Evolutionary conservation across 345 rosid species (phyloP), one percentile per base, ranked within the genome.

Genomic region (Laguncularia racemosa): DNA sequence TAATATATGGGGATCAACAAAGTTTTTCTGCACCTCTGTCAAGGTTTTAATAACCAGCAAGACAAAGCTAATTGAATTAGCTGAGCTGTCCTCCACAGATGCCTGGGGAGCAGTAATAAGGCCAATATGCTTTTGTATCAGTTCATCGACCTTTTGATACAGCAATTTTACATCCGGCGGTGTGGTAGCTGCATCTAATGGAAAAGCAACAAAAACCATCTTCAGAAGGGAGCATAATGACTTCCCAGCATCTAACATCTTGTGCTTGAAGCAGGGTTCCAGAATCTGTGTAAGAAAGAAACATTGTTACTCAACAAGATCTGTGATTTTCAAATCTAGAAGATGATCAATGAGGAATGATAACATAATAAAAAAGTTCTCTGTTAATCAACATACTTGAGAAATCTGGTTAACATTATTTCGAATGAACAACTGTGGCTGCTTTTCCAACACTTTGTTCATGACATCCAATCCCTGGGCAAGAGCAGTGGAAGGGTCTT

Each of bases 391-490:
- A 58, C 72, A 61, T 76, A 93, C 99, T 79, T 87, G 99, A 55
- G 91, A 84, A 60, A 93, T 93, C 79, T 87, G 99, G 73, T 70
- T 79, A 73, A 89, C 81, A 68, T 89, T 93, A 76, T 93, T 93
- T 71, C 83, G 81, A 63, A 89, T 82, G 76, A 93, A 93, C 60
- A 93, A 74, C 70, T 85, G 96, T 48, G 97, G 96, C 70, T 93
- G 99, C 75, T 89, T 89, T 76, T 93, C 97, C 67, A 93, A 80
- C 70, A 93, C 89, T 65, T 87, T 93, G 78, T 93, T 93, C 99
- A 93, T 93, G 72, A 93, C 97, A 64, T 93, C 99, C 81, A 93
- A 87, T 59, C 97, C 99, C 72, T 93, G 99, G 43, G 91, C 95
- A 76, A 93, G 97, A 56, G 96, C 87, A 44, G 96, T 82, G 28